Base-by-base conservation (phyloP, 352 stramenopile species). In the Pilasporangium apinafurcum region DNA sequence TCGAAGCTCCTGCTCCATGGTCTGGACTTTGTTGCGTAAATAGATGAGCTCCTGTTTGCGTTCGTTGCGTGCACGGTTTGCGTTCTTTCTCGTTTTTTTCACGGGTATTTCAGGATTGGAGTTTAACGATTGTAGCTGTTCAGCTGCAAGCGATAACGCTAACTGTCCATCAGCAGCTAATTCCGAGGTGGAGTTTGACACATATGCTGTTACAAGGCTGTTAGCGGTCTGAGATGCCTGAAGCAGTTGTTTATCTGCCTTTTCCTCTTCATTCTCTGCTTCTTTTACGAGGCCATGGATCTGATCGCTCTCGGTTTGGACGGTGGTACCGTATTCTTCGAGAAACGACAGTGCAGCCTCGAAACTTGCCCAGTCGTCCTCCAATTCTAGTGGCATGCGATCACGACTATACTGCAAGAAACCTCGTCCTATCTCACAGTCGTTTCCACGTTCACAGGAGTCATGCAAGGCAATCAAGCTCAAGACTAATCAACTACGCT, bases 1-100 rank as follows among this genome's bases (percentile, higher is more conserved):
- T 14, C 40, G 48, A n/a, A 55, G 32, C 18, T 55, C 38, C 24
- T 55, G 48, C 48, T 55, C 48, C 10, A 55, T 36, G 32, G 38
- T 48, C 17, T 40, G 48, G 18, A 41, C 35, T 14, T 41, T 41
- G 20, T 28, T 41, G 18, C 29, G 35, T 24, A 41, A 14, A 24
- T 41, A 41, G 35, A 41, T 41, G 35, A 41, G 35, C 18, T 41
- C 35, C 10, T 41, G 20, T n/a, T 41, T 41, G 35, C 35, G 35
- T 7, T 28, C 6, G 35, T 41, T 41, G 35, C 35, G 35, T 24
- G 35, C 35, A 20, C 29, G 26, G 18, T 41, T 41, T 24, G 35
- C 20, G 35, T 41, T n/a, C n/a, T n/a, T n/a, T n/a, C n/a, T n/a
- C n/a, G 5, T 18, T 22, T 36, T 17, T 24, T 29, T 18, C 26